These are phyloP conservation scores for Solanum tarapatanum DNA, from an alignment of 257 asterid genomes.

Conservation along the genomic window DNA sequence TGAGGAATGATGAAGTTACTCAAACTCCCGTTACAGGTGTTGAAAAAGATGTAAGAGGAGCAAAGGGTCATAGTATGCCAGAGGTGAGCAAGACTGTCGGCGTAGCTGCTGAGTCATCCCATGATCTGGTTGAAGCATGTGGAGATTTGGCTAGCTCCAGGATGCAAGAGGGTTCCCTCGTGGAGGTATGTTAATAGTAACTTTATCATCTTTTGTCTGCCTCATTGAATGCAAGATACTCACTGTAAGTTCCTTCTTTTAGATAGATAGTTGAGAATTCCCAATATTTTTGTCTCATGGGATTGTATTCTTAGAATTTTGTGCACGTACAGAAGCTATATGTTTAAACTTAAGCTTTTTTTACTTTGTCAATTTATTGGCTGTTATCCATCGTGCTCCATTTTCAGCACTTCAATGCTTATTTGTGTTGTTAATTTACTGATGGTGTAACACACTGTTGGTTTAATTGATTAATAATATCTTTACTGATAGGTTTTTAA, in stretches of 20 bases:
- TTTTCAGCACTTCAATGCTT: neutral
- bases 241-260: neutral
- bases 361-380: neutral
- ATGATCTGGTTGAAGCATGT: slow-evolving; percentile 7
- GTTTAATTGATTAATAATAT: neutral
- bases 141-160: slow-evolving; percentile 11
- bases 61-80: slow-evolving; percentile 23
- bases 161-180: slow-evolving; percentile 59
- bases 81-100: slow-evolving; percentile 19
- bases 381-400: neutral
- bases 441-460: neutral
- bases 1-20: slow-evolving; percentile 12
- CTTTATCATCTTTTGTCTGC: neutral
- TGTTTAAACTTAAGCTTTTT: neutral
- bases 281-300: neutral
- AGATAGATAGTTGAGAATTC: neutral
- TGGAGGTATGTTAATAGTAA: slow-evolving; percentile 59
- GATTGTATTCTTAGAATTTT: neutral
- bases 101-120: slow-evolving; percentile 27
- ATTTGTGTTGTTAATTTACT: neutral
- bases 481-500: slow-evolving; percentile 57
- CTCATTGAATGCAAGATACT: neutral
- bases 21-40: slow-evolving; percentile 18
- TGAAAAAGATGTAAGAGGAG: slow-evolving; percentile 27
- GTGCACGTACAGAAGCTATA: neutral